A percentile compares a stretch with the other conserved stretches of the same genome.
phyloP scores from a whole-genome alignment of 2,329 filamentous ascomycete genomes.

The Aspergillus quadrilineatus region DNA sequence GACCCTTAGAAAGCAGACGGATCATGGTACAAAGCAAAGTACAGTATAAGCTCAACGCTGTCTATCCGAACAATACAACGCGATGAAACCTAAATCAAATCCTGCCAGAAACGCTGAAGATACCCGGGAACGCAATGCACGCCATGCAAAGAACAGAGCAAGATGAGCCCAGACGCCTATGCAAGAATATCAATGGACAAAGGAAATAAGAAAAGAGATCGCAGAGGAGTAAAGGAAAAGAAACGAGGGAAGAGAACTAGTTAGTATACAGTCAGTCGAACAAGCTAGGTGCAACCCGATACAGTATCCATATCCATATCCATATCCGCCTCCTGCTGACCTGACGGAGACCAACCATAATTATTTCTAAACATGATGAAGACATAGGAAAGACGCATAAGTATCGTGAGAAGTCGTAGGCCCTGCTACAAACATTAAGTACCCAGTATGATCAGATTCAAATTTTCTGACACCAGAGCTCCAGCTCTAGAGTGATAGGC shows the following conservation, averaged over 20 bases:
- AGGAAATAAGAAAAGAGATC: not conserved
- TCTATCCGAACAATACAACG: slow-evolving; percentile 11
- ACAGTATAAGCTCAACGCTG: slow-evolving; percentile 13
- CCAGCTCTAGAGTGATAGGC: not conserved
- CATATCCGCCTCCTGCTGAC: not conserved
- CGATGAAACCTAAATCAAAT: slow-evolving; percentile 9
- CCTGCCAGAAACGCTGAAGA: slow-evolving; percentile 3
- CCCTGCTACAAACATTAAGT: slow-evolving; percentile 21
- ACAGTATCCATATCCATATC: too few relatives aligned
- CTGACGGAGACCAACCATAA: slow-evolving; percentile 9
- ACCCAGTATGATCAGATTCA: not conserved
- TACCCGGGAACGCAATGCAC: slow-evolving; percentile 9
- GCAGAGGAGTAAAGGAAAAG: not conserved
- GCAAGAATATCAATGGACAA: slow-evolving; percentile 5
- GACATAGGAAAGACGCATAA: slow-evolving; percentile 25
- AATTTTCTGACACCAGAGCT: slow-evolving; percentile 5
- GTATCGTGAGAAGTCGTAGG: slow-evolving; percentile 23
- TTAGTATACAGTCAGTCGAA: slow-evolving; percentile 6
- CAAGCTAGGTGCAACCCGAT: not conserved
- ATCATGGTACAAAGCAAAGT: not conserved
- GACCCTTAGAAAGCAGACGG: not conserved
- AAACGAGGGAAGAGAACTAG: slow-evolving; percentile 2
- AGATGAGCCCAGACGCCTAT: slow-evolving; percentile 6
- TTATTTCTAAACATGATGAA: not conserved
- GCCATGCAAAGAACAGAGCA: slow-evolving; percentile 17